Evolutionary conservation across 1,139 yeast species (phyloP).

Genomic region (Zygoascus sp.): DNA sequence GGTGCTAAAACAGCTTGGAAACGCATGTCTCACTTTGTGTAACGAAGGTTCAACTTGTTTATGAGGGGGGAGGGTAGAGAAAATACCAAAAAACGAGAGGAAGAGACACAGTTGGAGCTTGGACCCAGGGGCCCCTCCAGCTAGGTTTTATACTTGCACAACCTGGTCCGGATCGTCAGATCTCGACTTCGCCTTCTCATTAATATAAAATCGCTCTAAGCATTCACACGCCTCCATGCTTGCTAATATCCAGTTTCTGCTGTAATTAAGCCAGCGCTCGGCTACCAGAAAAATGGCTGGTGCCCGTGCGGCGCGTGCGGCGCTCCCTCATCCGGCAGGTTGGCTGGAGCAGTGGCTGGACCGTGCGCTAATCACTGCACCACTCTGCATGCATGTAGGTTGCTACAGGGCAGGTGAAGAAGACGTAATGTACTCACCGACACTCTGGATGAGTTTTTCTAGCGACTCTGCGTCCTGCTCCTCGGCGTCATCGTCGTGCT

Average conservation of each 20-base stretch:
- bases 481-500: not conserved
- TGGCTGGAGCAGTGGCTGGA: not conserved
- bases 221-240: not conserved
- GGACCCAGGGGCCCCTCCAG: slow-evolving; percentile 1
- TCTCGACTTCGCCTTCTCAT: not conserved
- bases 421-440: slow-evolving; percentile 31
- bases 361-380: not conserved
- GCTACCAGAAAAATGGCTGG: slow-evolving; percentile 17
- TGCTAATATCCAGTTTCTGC: not conserved
- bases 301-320: not conserved
- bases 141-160: not conserved
- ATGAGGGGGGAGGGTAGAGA: too few species aligned
- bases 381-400: not conserved
- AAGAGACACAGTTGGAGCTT: not conserved
- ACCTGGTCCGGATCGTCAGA: not conserved
- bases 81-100: too few species aligned
- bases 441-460: slow-evolving; percentile 31
- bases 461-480: slow-evolving; percentile 22
- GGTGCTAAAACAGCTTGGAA: not conserved
- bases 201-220: not conserved
- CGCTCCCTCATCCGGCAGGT: not conserved
- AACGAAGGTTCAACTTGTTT: too few species aligned
- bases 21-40: not conserved
- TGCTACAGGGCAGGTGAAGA: not conserved
- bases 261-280: not conserved